phyloP scores from a whole-genome alignment of 176 grass and related monocot genomes.

The Tillandsia leiboldiana region DNA sequence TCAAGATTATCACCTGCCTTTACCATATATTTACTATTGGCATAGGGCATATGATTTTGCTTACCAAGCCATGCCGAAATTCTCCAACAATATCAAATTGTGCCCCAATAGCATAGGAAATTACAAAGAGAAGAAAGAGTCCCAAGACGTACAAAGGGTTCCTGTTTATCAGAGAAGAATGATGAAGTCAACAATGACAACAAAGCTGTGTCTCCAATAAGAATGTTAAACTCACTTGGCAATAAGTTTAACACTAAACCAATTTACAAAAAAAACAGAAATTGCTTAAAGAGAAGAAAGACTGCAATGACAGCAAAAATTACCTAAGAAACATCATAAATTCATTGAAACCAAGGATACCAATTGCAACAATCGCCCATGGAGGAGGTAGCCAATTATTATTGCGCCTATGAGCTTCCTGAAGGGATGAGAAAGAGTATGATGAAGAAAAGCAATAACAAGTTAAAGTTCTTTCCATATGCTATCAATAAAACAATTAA shows the following conservation, averaged over 20 bases:
- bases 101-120: conserved; percentile 52
- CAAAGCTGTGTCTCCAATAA: background rate
- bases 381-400: conserved; percentile 52
- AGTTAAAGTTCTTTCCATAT: background rate
- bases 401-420: conserved; percentile 58
- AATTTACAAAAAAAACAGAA: conserved; percentile 21
- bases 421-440: conserved; percentile 6
- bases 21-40: background rate
- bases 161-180: conserved; percentile 41
- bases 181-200: conserved; percentile 9
- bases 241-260: background rate
- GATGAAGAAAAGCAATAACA: conserved; percentile 14
- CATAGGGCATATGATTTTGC: conserved; percentile 14
- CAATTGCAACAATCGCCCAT: conserved; percentile 60
- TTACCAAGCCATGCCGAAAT: conserved; percentile 63
- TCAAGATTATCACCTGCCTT: background rate
- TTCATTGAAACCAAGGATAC: conserved; percentile 72
- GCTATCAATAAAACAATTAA: too few species aligned
- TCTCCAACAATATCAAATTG: conserved; percentile 54
- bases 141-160: conserved; percentile 66
- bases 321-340: conserved; percentile 81
- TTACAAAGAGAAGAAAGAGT: conserved; percentile 40
- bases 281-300: conserved; percentile 2
- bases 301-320: conserved; percentile 1
- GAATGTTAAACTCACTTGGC: background rate